A percentile compares a stretch with the other conserved stretches of the same genome.
phyloP scores from a whole-genome alignment of 139 green algal species.

The Closterium sp. region DNA sequence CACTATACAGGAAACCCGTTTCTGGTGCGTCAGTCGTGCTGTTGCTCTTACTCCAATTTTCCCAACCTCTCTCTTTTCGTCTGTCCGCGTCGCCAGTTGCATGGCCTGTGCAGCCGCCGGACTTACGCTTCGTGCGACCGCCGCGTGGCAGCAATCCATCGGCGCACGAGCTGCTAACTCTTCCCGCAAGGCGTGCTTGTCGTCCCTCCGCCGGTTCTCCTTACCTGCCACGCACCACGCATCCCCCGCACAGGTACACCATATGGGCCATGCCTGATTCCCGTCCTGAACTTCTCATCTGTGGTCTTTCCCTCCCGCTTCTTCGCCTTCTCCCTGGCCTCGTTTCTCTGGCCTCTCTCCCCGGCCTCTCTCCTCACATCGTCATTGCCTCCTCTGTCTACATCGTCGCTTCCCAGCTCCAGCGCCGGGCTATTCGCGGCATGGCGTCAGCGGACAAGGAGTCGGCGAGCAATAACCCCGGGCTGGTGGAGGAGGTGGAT shows the following conservation, averaged over 20 bases:
- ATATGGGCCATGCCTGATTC: no score
- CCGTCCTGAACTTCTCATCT: no score
- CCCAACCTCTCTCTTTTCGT: no score
- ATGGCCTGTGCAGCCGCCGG: background rate
- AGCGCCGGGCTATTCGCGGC: background rate
- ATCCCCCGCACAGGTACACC: background rate
- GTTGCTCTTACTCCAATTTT: background rate
- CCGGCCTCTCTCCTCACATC: no score
- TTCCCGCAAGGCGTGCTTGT: background rate
- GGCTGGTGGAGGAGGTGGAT: constrained; percentile 36
- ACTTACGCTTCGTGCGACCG: background rate
- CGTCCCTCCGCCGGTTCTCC: background rate
- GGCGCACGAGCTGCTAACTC: background rate
- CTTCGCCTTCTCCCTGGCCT: background rate
- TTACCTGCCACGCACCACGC: background rate
- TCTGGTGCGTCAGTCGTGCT: background rate
- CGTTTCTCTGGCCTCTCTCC: no score
- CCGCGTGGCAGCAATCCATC: background rate
- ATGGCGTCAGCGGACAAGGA: constrained; percentile 14
- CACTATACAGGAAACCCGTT: background rate
- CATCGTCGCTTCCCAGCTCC: background rate
- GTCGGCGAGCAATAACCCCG: constrained; percentile 33
- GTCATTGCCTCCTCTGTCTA: no score
- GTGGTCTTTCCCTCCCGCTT: background rate
- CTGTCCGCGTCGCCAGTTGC: background rate